phyloP scores from a whole-genome alignment of 371 early-diverging fungal genomes.

The Mortierella sp. region DNA sequence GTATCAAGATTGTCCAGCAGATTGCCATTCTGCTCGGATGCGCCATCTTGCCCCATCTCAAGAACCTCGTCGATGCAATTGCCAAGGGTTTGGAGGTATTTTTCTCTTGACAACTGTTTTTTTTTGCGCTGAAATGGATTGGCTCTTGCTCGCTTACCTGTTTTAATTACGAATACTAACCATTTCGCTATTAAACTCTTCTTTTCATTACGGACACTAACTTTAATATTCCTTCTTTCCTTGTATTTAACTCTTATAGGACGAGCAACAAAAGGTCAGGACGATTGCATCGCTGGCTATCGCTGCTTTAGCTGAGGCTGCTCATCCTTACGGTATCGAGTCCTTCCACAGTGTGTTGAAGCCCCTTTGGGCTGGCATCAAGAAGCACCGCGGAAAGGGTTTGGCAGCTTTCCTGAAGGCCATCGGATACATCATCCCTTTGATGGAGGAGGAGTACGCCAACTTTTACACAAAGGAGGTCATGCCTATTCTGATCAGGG shows the following conservation, averaged over 20 bases:
- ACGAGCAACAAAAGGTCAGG: slow-evolving; percentile 96
- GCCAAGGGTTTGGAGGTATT: slow-evolving; percentile 85
- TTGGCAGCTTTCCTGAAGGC: slow-evolving; percentile 98
- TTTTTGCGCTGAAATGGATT: neutral
- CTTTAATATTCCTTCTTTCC: neutral
- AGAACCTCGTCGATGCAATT: slow-evolving; percentile 91
- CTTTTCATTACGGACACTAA: neutral
- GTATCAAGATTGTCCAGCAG: slow-evolving; percentile 97
- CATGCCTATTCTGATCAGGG: slow-evolving; percentile 92
- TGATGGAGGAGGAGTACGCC: slow-evolving; percentile 97
- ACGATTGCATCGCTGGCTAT: slow-evolving; percentile 96
- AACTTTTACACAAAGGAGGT: slow-evolving; percentile 94
- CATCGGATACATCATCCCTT: slow-evolving; percentile 96
- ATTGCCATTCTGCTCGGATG: slow-evolving; percentile 95
- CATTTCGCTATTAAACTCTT: neutral
- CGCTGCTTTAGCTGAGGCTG: slow-evolving; percentile 96
- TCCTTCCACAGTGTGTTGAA: slow-evolving; percentile 92
- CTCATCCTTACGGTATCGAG: slow-evolving; percentile 98
- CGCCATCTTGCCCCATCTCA: slow-evolving; percentile 95
- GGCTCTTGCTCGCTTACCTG: neutral
- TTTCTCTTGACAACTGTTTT: neutral
- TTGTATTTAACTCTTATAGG: slow-evolving; percentile 58
- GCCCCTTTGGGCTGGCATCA: slow-evolving; percentile 95
- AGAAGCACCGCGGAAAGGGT: slow-evolving; percentile 95
- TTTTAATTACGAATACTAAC: neutral